Percentiles rank a stretch among this genome's conserved stretches.
Conservation (phyloP, 345 rosid genomes). For the Iberis pinnata region DNA sequence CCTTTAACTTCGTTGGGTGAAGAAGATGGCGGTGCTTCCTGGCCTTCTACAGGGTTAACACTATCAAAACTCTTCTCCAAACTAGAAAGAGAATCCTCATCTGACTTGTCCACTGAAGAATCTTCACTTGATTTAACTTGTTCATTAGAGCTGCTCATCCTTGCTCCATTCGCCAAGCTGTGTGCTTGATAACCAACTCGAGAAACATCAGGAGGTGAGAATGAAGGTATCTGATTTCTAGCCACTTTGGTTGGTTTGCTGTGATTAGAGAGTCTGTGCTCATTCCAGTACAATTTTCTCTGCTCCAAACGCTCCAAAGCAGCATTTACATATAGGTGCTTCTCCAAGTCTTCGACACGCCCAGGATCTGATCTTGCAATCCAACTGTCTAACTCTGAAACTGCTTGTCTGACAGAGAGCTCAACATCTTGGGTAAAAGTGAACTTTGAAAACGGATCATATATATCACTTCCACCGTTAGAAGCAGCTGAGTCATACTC, state of each 20-base stretch:
- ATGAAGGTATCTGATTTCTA: conserved; percentile 22
- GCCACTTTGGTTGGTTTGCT: conserved; percentile 24
- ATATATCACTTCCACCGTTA: neutral
- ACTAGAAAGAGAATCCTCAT: conserved; percentile 28
- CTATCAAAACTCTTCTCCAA: conserved; percentile 34
- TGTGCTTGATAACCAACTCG: conserved; percentile 25
- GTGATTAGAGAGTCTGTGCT: conserved; percentile 33
- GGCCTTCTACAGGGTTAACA: conserved; percentile 32
- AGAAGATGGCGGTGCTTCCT: conserved; percentile 33
- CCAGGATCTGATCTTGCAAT: conserved; percentile 80
- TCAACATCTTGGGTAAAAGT: conserved; percentile 76
- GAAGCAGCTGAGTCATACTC: conserved; percentile 24
- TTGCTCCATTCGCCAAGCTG: conserved; percentile 21
- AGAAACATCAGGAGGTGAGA: conserved; percentile 26
- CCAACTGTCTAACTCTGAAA: conserved; percentile 85
- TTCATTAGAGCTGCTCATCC: conserved; percentile 22
- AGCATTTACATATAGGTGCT: conserved; percentile 86
- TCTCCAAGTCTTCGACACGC: conserved; percentile 79
- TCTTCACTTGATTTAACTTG: conserved; percentile 27
- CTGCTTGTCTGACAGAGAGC: conserved; percentile 73
- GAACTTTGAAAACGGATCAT: conserved; percentile 68
- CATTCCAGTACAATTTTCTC: conserved; percentile 76
- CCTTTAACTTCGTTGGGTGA: conserved; percentile 40
- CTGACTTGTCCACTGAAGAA: conserved; percentile 28
- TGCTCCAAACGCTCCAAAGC: conserved; percentile 73